Evolutionary conservation across 2,329 filamentous ascomycete species (phyloP).

Genomic region (Aciculosporium take): DNA sequence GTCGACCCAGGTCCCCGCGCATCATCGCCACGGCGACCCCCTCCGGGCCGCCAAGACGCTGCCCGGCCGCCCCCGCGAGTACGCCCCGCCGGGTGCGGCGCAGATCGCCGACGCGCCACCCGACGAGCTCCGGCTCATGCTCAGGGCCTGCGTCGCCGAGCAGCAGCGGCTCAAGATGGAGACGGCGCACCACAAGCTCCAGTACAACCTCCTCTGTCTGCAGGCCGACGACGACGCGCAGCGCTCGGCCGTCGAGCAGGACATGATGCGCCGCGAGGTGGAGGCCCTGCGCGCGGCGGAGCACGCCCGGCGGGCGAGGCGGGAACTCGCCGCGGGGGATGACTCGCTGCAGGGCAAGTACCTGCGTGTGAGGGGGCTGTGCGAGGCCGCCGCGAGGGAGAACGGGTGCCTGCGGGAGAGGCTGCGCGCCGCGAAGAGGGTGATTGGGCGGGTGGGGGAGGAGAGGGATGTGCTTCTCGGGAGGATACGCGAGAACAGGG

Average conservation of each 20-base stretch:
- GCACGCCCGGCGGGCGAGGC: slow-evolving; percentile 46
- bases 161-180: slow-evolving; percentile 59
- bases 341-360: slow-evolving; percentile 41
- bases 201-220: slow-evolving; percentile 70
- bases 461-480: slow-evolving; percentile 62
- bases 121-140: slow-evolving; percentile 42
- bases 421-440: slow-evolving; percentile 58
- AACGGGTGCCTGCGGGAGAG: slow-evolving; percentile 50
- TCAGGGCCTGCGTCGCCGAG: slow-evolving; percentile 40
- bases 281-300: slow-evolving; percentile 68
- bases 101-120: slow-evolving; percentile 38
- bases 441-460: slow-evolving; percentile 66
- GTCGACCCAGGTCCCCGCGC: slow-evolving; percentile 35
- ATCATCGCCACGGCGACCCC: too few species aligned
- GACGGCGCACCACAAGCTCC: slow-evolving; percentile 78
- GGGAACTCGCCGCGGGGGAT: slow-evolving; percentile 35
- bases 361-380: slow-evolving; percentile 49
- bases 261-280: slow-evolving; percentile 79
- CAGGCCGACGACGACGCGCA: slow-evolving; percentile 77
- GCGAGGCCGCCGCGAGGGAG: slow-evolving; percentile 51
- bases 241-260: slow-evolving; percentile 77
- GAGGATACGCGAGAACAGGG: slow-evolving; percentile 77
- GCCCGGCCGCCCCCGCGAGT: slow-evolving; percentile 24
- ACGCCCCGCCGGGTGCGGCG: slow-evolving; percentile 30
- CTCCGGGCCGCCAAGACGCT: too few species aligned